Conservation (phyloP, 805 yeast genomes). For the Metschnikowia cubensis region DNA sequence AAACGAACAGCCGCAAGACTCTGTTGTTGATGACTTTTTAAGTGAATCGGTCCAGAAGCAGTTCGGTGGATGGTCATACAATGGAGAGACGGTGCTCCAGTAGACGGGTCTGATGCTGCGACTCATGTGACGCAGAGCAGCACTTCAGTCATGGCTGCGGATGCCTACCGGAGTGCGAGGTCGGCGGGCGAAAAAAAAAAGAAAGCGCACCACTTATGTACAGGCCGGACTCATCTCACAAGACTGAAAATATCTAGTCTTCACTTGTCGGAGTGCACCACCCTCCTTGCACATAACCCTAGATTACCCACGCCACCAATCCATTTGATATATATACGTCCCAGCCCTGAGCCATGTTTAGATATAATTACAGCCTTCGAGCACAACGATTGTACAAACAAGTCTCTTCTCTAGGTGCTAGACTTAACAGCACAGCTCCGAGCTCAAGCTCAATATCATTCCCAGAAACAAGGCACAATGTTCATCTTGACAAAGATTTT, state of each 20-base stretch:
- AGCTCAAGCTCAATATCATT: background rate
- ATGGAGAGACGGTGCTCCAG: constrained; percentile 47
- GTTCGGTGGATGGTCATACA: constrained; percentile 98
- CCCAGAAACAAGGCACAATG: background rate
- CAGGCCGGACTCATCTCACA: constrained; percentile 6
- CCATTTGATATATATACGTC: background rate
- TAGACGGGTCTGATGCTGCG: no score
- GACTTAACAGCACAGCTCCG: background rate
- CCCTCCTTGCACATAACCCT: background rate
- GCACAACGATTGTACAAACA: background rate
- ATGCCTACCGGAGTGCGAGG: background rate
- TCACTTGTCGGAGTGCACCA: background rate
- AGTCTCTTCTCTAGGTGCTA: background rate
- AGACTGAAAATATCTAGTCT: constrained; percentile 1
- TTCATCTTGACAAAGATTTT: constrained; percentile 7
- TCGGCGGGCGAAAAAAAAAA: background rate
- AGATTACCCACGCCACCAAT: background rate
- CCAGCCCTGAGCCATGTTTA: background rate
- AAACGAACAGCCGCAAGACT: constrained; percentile 87
- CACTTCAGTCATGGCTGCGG: no score
- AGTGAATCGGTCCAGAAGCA: constrained; percentile 96
- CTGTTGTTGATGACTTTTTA: constrained; percentile 87
- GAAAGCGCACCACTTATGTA: background rate
- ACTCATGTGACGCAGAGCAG: background rate
- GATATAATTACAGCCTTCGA: background rate